phyloP scores from a whole-genome alignment of 1,139 yeast species.

The Wickerhamomyces sp. region DNA sequence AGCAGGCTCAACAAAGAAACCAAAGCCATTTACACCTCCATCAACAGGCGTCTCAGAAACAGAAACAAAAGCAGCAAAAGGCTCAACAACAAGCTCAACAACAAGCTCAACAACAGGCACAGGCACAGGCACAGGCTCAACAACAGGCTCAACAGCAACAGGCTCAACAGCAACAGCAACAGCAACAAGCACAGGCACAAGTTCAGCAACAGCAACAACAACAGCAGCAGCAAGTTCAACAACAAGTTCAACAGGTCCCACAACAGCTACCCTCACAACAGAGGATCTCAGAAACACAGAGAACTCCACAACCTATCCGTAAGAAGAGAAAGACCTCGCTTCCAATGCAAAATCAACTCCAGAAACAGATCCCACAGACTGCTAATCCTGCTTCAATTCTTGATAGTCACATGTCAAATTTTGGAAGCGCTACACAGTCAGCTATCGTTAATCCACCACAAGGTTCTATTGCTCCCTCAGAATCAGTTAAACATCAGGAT shows the following conservation, averaged over 20 bases:
- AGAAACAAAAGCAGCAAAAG: conserved; percentile 3
- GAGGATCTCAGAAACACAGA: conserved; percentile 7
- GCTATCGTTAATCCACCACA: neutral
- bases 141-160: conserved; percentile 6
- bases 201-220: conserved; percentile 2
- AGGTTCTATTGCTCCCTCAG: conserved; percentile 8
- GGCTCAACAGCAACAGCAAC: conserved; percentile 15
- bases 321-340: conserved; percentile 2
- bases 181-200: conserved; percentile 14
- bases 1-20: conserved; percentile 13
- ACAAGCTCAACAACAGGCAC: conserved; percentile 6
- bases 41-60: conserved; percentile 9
- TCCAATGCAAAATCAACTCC: conserved; percentile 3
- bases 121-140: conserved; percentile 7
- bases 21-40: conserved; percentile 1
- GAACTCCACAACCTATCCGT: conserved; percentile 6
- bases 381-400: conserved; percentile 5
- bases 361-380: conserved; percentile 5
- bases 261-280: conserved; percentile 13
- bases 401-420: no score
- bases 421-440: no score
- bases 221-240: neutral
- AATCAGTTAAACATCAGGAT: conserved; percentile 8
- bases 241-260: neutral
- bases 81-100: conserved; percentile 1